Percentiles rank a stretch among this genome's conserved stretches.
These are phyloP conservation scores for Xylaria nigripes DNA, from an alignment of 495 filamentous ascomycete species.

Conservation along the genomic window DNA sequence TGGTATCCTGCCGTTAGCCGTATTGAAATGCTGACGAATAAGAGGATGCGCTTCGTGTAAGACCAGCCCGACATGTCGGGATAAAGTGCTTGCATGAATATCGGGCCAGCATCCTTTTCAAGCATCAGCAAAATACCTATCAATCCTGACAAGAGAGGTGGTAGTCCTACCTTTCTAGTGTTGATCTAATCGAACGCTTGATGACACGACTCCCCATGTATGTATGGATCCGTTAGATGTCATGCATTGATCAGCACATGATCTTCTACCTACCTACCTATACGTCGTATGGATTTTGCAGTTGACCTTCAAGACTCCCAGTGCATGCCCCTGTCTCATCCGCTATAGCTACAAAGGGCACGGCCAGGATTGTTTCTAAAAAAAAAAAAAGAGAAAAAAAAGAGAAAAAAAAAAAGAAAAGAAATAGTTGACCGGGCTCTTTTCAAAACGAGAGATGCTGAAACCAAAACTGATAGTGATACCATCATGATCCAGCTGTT, in stretches of 20 bases:
- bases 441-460: not conserved
- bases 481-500: not conserved
- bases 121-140: not conserved
- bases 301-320: not conserved
- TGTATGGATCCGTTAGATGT: not conserved
- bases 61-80: not conserved
- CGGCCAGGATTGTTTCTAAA: too few species aligned
- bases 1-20: too few species aligned
- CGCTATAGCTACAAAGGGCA: not conserved
- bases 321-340: not conserved
- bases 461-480: not conserved
- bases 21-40: too few species aligned
- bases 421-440: not conserved
- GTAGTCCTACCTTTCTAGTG: not conserved
- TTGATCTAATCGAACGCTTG: not conserved
- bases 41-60: not conserved
- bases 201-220: not conserved
- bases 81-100: not conserved
- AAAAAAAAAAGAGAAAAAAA: too few species aligned
- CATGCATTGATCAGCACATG: not conserved
- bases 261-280: too few species aligned
- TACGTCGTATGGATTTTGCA: not conserved
- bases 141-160: not conserved
- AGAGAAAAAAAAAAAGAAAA: too few species aligned
- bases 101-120: not conserved